Conservation (phyloP, 495 filamentous ascomycete genomes). For the Aspergillus panamensis region DNA sequence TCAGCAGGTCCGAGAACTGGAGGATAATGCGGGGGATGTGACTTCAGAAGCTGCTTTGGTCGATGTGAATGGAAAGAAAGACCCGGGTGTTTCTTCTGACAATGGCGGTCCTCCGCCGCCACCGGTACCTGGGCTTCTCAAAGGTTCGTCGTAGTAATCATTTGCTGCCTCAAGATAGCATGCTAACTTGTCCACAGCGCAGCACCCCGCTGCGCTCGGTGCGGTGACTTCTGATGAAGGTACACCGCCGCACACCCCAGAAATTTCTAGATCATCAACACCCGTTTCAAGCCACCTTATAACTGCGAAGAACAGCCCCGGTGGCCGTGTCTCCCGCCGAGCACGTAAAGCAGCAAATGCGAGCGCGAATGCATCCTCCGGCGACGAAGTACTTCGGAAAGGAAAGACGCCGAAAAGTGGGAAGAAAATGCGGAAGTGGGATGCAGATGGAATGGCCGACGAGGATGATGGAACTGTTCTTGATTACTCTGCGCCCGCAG, state of each 20-base stretch:
- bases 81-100: slow-evolving; percentile 44
- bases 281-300: slow-evolving; percentile 65
- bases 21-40: slow-evolving; percentile 49
- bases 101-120: slow-evolving; percentile 53
- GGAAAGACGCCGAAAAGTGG: slow-evolving; percentile 55
- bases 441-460: slow-evolving; percentile 81
- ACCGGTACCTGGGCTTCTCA: slow-evolving; percentile 53
- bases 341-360: slow-evolving; percentile 69
- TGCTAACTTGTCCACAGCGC: slow-evolving; percentile 37
- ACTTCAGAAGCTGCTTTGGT: slow-evolving; percentile 31
- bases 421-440: slow-evolving; percentile 89
- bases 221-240: slow-evolving; percentile 47
- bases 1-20: slow-evolving; percentile 82
- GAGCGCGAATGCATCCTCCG: slow-evolving; percentile 71
- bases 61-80: slow-evolving; percentile 38
- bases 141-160: slow-evolving; percentile 30
- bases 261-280: slow-evolving; percentile 73
- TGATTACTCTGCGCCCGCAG: slow-evolving; percentile 75
- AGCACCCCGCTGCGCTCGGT: slow-evolving; percentile 46
- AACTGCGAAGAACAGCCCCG: slow-evolving; percentile 66
- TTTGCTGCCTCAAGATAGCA: not conserved
- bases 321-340: slow-evolving; percentile 71
- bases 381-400: slow-evolving; percentile 68
- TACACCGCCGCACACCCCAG: slow-evolving; percentile 67
- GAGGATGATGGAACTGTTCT: slow-evolving; percentile 77